Conservation (phyloP, 148 eudicot genomes). For the Pouteria glomerata region DNA sequence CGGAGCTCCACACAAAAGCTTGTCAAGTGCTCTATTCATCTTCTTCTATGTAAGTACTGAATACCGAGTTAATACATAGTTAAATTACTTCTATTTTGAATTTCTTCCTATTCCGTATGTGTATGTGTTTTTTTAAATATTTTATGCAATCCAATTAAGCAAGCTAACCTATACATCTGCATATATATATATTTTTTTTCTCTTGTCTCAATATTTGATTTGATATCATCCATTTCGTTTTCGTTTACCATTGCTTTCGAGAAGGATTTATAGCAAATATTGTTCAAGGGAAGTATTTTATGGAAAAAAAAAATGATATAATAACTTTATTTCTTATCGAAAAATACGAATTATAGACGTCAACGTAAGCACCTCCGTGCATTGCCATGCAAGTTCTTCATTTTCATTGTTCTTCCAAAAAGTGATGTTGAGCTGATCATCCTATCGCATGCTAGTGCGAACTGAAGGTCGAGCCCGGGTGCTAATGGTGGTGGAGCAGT, state of each 20-base stretch:
- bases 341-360: not conserved
- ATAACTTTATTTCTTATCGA: too few species aligned
- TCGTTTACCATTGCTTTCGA: too few species aligned
- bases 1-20: not conserved
- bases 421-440: not conserved
- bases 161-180: too few species aligned
- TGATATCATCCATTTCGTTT: too few species aligned
- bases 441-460: too few species aligned
- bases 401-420: not conserved
- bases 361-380: not conserved
- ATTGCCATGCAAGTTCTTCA: conserved; percentile 7
- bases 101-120: not conserved
- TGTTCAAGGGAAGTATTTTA: too few species aligned
- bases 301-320: too few species aligned
- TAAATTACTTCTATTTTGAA: not conserved
- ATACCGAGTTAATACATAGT: not conserved
- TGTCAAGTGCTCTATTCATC: not conserved
- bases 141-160: not conserved
- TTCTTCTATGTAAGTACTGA: too few species aligned
- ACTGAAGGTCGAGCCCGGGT: not conserved
- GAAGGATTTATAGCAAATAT: too few species aligned
- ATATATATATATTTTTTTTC: too few species aligned
- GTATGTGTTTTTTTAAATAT: not conserved
- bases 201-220: too few species aligned
- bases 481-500: not conserved